Evolutionary conservation across 441 rosid genomes (phyloP), one percentile per base, ranked within the genome.

Genomic region (Biscutella laevigata): DNA sequence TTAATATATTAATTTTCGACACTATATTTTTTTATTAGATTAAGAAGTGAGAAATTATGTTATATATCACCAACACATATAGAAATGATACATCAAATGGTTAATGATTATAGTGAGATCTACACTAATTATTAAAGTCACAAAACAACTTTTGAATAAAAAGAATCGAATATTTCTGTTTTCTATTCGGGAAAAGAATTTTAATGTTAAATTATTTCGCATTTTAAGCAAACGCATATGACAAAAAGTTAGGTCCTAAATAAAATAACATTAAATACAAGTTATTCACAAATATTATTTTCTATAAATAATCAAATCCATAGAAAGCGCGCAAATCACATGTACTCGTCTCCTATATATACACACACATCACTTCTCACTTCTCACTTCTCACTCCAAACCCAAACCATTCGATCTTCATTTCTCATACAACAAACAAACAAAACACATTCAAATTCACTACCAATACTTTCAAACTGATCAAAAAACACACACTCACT

Each of bases 321-420:
- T 14, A 27, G 17, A 62, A 62, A n/a, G n/a, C n/a, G 13, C 54
- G 61, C 54, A 44, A 37, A 37, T 25, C 62, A 56, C 57, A 64
- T 64, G 68, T 45, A 40, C 16, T 40, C 35, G 22, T 19, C 61
- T 21, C 40, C 45, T 64, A 49, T 56, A 56, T 39, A 64, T 12
- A 47, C 39, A 64, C 17, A 28, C 32, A 40, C n/a, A n/a, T n/a
- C n/a, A n/a, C n/a, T n/a, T n/a, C n/a, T n/a, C n/a, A n/a, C n/a
- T n/a, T n/a, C n/a, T 15, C 25, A 47, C 24, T 28, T 45, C 61
- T 62, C 61, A 38, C 61, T 54, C 68, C 56, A 54, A 54, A 54
- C 54, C 68, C 37, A 62, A 46, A 62, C 56, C 43, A 46, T 54
- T 30, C 46, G 12, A 55, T 47, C 57, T 33, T n/a, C 51, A 25